These are phyloP conservation scores for Gracilaria caudata DNA, from an alignment of 23 red algal species.

Conservation along the genomic window DNA sequence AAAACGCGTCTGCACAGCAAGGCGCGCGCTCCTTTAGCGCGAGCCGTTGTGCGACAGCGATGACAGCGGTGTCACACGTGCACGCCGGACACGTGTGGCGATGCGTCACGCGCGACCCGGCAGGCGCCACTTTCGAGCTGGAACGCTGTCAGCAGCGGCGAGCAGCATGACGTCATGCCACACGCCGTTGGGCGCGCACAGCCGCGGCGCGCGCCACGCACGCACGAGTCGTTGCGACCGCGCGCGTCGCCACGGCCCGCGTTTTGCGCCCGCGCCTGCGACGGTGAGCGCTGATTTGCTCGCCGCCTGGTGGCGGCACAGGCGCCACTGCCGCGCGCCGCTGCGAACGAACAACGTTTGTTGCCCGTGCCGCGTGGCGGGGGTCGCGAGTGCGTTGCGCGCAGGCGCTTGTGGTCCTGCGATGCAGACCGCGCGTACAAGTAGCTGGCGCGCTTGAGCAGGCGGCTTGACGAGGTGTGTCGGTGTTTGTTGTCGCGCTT, in stretches of 20 bases:
- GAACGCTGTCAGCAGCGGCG: slow-evolving; percentile 1
- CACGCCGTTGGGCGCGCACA: not conserved
- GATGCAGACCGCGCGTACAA: not conserved
- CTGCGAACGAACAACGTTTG: too few relatives aligned
- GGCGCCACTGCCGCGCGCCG: too few relatives aligned
- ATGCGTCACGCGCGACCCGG: too few relatives aligned
- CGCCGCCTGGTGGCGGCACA: not conserved
- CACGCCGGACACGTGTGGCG: too few relatives aligned
- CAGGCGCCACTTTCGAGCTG: too few relatives aligned
- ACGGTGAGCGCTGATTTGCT: not conserved
- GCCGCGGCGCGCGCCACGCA: not conserved
- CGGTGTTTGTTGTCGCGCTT: not conserved
- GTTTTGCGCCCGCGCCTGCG: not conserved
- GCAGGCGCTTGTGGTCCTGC: not conserved
- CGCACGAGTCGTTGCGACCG: slow-evolving; percentile 10
- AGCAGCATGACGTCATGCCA: slow-evolving; percentile 1
- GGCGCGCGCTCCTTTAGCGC: not conserved
- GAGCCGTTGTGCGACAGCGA: too few relatives aligned
- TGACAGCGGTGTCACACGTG: too few relatives aligned
- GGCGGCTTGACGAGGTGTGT: not conserved
- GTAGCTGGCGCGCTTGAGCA: not conserved
- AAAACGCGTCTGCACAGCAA: not conserved
- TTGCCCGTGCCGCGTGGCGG: too few relatives aligned
- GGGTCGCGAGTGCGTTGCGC: not conserved
- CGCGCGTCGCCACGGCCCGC: not conserved